Evolutionary conservation across 1,139 yeast species (phyloP).

Genomic region (Saccharomycopsis hybrid): DNA sequence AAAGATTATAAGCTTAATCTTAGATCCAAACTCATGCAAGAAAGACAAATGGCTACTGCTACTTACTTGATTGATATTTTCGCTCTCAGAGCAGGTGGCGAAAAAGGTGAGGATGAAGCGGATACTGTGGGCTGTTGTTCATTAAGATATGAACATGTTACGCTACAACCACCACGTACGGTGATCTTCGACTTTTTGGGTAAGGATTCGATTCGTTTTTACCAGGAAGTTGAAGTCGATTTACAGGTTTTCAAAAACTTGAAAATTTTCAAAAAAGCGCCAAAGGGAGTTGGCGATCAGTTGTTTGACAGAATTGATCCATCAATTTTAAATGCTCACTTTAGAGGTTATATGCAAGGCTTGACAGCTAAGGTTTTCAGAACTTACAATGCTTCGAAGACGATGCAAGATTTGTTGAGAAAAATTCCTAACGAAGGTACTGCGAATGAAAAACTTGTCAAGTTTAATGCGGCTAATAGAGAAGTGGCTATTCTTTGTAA

Average conservation of each 20-base stretch:
- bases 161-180: constrained; percentile 76
- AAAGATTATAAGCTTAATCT: constrained; percentile 65
- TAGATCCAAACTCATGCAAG: constrained; percentile 72
- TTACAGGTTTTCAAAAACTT: constrained; percentile 84
- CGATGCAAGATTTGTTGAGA: constrained; percentile 93
- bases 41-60: constrained; percentile 91
- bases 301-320: constrained; percentile 89
- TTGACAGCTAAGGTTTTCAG: constrained; percentile 95
- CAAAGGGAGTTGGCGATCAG: constrained; percentile 88
- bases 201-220: constrained; percentile 88
- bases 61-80: constrained; percentile 89
- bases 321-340: constrained; percentile 70
- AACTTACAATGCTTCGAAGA: constrained; percentile 93
- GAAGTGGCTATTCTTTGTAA: constrained; percentile 94
- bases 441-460: constrained; percentile 78
- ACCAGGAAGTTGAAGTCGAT: constrained; percentile 90
- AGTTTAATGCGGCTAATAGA: constrained; percentile 90
- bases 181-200: constrained; percentile 94
- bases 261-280: constrained; percentile 77
- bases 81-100: constrained; percentile 98
- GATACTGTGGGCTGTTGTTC: constrained; percentile 99
- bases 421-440: constrained; percentile 78
- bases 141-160: constrained; percentile 79
- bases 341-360: constrained; percentile 88
- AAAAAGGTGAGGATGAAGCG: constrained; percentile 94